phyloP scores from a whole-genome alignment of 805 yeast species.

The Zygosaccharomyces kombuchaensis region DNA sequence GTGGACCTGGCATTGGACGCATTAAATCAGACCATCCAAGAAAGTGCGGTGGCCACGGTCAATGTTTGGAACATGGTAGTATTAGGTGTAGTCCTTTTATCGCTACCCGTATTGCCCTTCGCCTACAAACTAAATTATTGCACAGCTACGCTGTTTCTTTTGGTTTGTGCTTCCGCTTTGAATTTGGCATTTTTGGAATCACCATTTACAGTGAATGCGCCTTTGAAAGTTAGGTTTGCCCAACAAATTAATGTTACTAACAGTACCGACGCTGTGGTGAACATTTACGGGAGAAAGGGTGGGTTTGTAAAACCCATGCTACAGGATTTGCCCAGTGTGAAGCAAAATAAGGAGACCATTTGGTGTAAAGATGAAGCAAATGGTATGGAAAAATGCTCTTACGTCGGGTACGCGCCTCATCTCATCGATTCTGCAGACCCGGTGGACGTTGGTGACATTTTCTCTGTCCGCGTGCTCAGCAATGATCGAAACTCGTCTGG shows the following conservation, averaged over 20 bases:
- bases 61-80: constrained; percentile 37
- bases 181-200: constrained; percentile 37
- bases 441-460: constrained; percentile 37
- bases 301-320: constrained; percentile 43
- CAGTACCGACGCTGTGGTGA: constrained; percentile 37
- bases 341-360: constrained; percentile 31
- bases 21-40: constrained; percentile 66
- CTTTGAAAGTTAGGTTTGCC: constrained; percentile 67
- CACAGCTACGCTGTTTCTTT: constrained; percentile 40
- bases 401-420: constrained; percentile 47
- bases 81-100: constrained; percentile 36
- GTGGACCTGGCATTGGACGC: constrained; percentile 55
- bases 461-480: constrained; percentile 48
- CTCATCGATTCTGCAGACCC: constrained; percentile 37
- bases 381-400: constrained; percentile 53
- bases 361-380: constrained; percentile 38
- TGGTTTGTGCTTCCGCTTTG: constrained; percentile 39
- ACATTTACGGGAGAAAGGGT: constrained; percentile 49
- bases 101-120: constrained; percentile 60
- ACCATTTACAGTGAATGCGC: constrained; percentile 61
- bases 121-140: constrained; percentile 59
- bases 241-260: constrained; percentile 52
- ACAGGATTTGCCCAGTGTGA: constrained; percentile 61
- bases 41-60: constrained; percentile 45
- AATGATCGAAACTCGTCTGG: constrained; percentile 43